Conservation (phyloP, 2,329 filamentous ascomycete species). For the Thielaviopsis musarum region DNA sequence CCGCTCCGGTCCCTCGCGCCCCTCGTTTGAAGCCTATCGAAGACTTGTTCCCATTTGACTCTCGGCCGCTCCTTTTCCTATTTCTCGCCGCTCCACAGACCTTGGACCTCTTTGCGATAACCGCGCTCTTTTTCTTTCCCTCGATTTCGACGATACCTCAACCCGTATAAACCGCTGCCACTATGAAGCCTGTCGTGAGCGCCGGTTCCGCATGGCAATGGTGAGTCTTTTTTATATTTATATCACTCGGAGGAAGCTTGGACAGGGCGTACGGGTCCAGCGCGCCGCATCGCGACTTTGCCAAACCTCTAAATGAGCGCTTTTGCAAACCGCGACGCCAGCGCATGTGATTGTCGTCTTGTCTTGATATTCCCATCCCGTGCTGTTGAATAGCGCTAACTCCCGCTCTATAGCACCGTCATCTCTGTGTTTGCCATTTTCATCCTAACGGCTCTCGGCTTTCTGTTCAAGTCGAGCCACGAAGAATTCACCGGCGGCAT, state of each 20-base stretch:
- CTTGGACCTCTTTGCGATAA: background rate
- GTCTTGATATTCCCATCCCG: background rate
- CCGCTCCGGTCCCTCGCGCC: background rate
- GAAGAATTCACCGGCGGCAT: constrained; percentile 68
- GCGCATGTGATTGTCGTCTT: background rate
- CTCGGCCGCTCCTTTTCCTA: background rate
- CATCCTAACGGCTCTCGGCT: constrained; percentile 45
- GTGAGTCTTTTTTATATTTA: constrained; percentile 32
- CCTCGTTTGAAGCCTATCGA: background rate
- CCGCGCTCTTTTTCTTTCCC: background rate
- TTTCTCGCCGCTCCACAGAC: background rate
- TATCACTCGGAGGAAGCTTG: no score
- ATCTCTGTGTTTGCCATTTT: constrained; percentile 49
- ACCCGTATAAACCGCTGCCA: constrained; percentile 19
- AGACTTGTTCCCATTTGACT: background rate
- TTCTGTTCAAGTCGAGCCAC: constrained; percentile 64
- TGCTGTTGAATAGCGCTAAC: background rate
- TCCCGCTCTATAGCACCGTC: constrained; percentile 44
- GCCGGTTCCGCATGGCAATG: constrained; percentile 90
- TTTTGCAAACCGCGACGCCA: background rate
- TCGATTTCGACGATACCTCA: background rate
- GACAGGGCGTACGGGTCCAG: no score
- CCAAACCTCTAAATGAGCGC: background rate
- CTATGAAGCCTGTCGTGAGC: constrained; percentile 89
- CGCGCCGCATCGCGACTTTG: background rate